These are phyloP conservation scores for Backusella tarrabulga DNA, from an alignment of 192 early-diverging fungal genomes.

Conservation along the genomic window DNA sequence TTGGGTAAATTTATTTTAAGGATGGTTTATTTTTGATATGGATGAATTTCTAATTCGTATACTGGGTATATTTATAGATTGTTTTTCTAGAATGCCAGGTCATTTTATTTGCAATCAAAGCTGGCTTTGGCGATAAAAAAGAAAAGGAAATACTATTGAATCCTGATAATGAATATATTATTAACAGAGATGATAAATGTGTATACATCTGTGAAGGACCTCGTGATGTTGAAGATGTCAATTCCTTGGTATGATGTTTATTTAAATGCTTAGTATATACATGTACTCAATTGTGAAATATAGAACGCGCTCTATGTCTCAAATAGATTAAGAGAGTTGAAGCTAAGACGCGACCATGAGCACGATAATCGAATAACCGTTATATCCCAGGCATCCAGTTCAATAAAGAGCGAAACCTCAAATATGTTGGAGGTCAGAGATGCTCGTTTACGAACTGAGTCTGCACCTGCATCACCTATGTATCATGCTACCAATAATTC, in stretches of 20 bases:
- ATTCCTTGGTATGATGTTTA: conserved; percentile 21
- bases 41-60: not conserved
- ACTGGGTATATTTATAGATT: conserved; percentile 25
- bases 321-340: not conserved
- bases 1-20: conserved; percentile 30
- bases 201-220: conserved; percentile 56
- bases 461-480: not conserved
- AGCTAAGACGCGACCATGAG: not conserved
- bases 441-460: not conserved
- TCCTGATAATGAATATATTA: conserved; percentile 52
- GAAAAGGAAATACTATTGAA: conserved; percentile 56
- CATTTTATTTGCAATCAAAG: conserved; percentile 45
- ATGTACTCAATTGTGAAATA: not conserved
- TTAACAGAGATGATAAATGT: conserved; percentile 46
- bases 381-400: not conserved
- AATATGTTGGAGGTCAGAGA: not conserved
- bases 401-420: not conserved
- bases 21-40: not conserved
- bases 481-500: not conserved
- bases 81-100: conserved; percentile 49
- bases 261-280: not conserved
- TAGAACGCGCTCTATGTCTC: not conserved
- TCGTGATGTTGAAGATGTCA: conserved; percentile 41
- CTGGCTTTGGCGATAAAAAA: conserved; percentile 10
- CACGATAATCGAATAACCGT: not conserved